Base-by-base conservation (phyloP, 169 alveolate species). In the Plasmodium fragile region DNA sequence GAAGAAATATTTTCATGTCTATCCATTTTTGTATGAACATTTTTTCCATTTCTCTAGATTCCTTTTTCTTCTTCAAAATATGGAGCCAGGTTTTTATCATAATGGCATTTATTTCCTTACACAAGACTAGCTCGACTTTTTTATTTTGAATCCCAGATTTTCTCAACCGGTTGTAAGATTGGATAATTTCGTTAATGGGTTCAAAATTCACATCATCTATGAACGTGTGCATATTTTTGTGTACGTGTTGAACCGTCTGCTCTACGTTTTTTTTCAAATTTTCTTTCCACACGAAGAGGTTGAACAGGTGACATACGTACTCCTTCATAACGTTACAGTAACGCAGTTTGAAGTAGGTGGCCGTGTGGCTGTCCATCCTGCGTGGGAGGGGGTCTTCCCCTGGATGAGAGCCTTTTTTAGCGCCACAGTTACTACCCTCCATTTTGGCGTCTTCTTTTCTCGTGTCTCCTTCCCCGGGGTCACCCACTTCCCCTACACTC, bases 251-350 rank as follows among this genome's bases (percentile, higher is more conserved):
- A 4, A 87, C 32, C 59, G 34, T 75, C n/a, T 39, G 49, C 0
- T 78, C 43, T 8, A 53, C 78, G 71, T 71, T 87, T 59, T 87
- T 53, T 55, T 87, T 83, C 13, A 87, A 8, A 3, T 32, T 55
- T n/a, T 32, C 45, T 87, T 77, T 78, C 93, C 93, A 87, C 16
- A 49, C 10, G 80, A 87, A 87, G 32, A 87, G 71, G 69, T 87
- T 87, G 71, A 77, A 87, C 22, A 87, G 70, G 69, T 87, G 93
- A 11, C n/a, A 59, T 22, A 87, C 71, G 34, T 87, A 87, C 13
- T 11, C n/a, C 81, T 49, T 87, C 43, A 77, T 28, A 28, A 87
- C 55, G 43, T 77, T 53, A 3, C 13, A 77, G 45, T 87, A 87
- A 13, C 89, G n/a, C n/a, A 43, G 52, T 55, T 22, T 18, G 52